These are phyloP conservation scores for Saccharomycopsis sp. DNA, from an alignment of 805 yeast species.

Conservation along the genomic window DNA sequence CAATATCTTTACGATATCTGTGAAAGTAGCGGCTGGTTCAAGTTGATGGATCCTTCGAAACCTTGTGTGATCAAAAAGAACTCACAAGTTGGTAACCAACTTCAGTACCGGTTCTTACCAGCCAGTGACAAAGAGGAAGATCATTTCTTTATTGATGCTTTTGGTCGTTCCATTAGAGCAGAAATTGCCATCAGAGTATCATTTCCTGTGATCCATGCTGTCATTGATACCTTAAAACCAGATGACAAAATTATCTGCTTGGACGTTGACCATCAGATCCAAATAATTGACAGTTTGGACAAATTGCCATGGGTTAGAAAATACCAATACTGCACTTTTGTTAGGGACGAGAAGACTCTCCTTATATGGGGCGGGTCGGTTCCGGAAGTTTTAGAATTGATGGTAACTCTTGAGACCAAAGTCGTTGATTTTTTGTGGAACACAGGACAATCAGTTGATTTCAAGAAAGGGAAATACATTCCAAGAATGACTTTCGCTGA, in stretches of 20 bases:
- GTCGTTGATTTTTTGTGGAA: background rate
- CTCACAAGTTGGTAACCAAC: background rate
- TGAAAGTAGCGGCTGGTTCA: slow-evolving; percentile 1
- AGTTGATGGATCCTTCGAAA: background rate
- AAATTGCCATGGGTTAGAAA: background rate
- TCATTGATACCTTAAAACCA: background rate
- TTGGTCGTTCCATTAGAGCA: background rate
- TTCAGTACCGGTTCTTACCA: slow-evolving; percentile 1
- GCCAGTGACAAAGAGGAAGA: background rate
- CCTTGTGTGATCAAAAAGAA: background rate
- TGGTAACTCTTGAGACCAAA: background rate
- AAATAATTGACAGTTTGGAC: background rate
- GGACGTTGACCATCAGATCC: background rate
- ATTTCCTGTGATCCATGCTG: slow-evolving; percentile 1
- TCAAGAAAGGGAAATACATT: background rate
- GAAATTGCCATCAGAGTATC: background rate
- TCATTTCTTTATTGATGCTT: background rate
- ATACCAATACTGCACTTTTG: slow-evolving; percentile 1
- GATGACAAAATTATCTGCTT: background rate
- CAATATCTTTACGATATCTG: background rate
- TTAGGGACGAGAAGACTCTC: background rate
- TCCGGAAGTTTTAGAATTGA: background rate
- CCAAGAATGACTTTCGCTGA: slow-evolving; percentile 3
- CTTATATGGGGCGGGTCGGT: background rate
- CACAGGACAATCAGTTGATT: background rate